phyloP scores from a whole-genome alignment of 805 yeast genomes.

The Spathaspora passalidarum region DNA sequence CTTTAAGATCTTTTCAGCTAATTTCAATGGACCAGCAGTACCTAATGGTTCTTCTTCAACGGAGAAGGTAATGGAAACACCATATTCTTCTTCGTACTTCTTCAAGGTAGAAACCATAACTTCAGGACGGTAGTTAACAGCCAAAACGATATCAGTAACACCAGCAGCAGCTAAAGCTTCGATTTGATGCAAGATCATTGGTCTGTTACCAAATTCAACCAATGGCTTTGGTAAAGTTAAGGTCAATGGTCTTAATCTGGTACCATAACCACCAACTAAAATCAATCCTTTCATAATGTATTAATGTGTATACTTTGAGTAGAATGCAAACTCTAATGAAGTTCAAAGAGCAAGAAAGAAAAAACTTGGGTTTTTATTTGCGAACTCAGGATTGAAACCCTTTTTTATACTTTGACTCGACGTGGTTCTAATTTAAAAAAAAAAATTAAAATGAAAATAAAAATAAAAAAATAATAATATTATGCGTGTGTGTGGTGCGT shows the following conservation, averaged over 20 bases:
- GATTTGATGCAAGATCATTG: slow-evolving; percentile 98
- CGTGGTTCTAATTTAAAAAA: neutral
- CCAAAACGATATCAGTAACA: slow-evolving; percentile 96
- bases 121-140: slow-evolving; percentile 99
- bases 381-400: neutral
- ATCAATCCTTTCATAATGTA: slow-evolving; percentile 85
- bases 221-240: slow-evolving; percentile 93
- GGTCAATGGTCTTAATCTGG: slow-evolving; percentile 98
- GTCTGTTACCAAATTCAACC: slow-evolving; percentile 98
- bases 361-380: neutral
- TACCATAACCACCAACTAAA: slow-evolving; percentile 99
- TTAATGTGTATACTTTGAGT: neutral
- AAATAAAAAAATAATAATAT: too few relatives aligned
- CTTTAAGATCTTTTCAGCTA: slow-evolving; percentile 89
- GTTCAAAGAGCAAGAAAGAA: slow-evolving; percentile 5
- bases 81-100: slow-evolving; percentile 92
- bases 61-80: slow-evolving; percentile 92
- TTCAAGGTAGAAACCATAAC: slow-evolving; percentile 95
- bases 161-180: slow-evolving; percentile 98
- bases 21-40: slow-evolving; percentile 98
- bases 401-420: neutral
- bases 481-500: neutral
- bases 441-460: neutral
- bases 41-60: slow-evolving; percentile 99
- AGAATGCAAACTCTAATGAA: neutral